Evolutionary conservation across 306 rosid genomes (phyloP).

Genomic region (Cucurbita moschata): DNA sequence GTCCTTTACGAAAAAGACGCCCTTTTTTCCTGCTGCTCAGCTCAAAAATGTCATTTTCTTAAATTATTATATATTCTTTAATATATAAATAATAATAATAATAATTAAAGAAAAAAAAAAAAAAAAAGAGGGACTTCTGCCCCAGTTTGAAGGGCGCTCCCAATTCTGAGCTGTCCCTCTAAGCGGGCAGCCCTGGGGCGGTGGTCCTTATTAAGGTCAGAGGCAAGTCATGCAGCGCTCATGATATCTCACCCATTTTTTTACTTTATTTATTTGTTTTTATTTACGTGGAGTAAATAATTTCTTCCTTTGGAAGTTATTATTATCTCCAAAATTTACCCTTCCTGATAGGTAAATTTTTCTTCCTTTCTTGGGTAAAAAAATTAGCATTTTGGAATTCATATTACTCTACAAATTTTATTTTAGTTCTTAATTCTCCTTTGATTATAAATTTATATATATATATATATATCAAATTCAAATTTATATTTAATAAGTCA

Average conservation of each 20-base stretch:
- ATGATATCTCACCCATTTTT: not conserved
- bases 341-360: not conserved
- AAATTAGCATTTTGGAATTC: not conserved
- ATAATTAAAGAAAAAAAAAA: not conserved
- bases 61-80: not conserved
- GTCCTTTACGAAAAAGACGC: not conserved
- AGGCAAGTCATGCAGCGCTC: not conserved
- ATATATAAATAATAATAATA: not conserved
- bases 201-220: conserved; percentile 4
- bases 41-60: not conserved
- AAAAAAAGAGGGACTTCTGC: not conserved
- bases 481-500: too few species aligned
- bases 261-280: not conserved
- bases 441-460: too few species aligned
- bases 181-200: not conserved
- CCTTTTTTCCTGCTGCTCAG: not conserved
- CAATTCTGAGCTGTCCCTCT: not conserved
- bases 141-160: conserved; percentile 6
- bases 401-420: not conserved
- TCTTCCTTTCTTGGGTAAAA: too few species aligned
- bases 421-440: too few species aligned
- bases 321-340: not conserved
- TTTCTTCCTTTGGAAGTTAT: not conserved
- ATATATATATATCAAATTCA: too few species aligned
- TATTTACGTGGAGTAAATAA: not conserved